Conservation (phyloP, 169 alveolate species). For the Plasmodium adleri region DNA sequence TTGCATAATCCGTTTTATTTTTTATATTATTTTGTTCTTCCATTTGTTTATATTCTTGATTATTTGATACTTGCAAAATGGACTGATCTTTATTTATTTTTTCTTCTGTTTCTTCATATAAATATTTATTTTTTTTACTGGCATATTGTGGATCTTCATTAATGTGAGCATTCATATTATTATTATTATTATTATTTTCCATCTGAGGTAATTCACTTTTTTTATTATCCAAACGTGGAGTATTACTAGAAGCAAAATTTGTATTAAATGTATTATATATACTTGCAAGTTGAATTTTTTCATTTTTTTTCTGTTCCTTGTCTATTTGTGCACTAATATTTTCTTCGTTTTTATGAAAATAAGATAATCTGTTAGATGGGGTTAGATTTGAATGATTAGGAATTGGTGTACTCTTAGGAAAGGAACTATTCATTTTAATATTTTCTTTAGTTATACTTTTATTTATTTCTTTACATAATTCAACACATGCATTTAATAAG, state of each 20-base stretch:
- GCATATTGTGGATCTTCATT: neutral
- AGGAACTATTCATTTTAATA: neutral
- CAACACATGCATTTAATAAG: constrained; percentile 65
- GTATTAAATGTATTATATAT: constrained; percentile 5
- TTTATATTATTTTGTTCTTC: too few species aligned
- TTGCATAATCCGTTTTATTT: too few species aligned
- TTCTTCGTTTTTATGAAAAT: neutral
- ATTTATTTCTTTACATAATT: constrained; percentile 65
- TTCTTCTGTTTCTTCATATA: neutral
- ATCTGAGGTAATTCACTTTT: neutral
- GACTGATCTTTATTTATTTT: too few species aligned
- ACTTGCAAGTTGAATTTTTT: neutral
- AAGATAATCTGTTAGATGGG: neutral
- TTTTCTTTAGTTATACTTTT: constrained; percentile 38
- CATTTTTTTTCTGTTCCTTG: neutral
- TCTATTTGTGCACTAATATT: neutral
- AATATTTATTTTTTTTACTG: neutral
- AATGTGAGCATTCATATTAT: neutral
- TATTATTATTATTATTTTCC: neutral
- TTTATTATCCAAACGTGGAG: neutral
- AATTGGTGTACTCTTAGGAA: constrained; percentile 11
- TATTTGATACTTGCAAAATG: too few species aligned
- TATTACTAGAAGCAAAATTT: constrained; percentile 8
- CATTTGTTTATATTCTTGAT: too few species aligned
- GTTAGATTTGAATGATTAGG: neutral